Conservation (phyloP, 176 grass and related monocot genomes). For the Triticum timopheevii region DNA sequence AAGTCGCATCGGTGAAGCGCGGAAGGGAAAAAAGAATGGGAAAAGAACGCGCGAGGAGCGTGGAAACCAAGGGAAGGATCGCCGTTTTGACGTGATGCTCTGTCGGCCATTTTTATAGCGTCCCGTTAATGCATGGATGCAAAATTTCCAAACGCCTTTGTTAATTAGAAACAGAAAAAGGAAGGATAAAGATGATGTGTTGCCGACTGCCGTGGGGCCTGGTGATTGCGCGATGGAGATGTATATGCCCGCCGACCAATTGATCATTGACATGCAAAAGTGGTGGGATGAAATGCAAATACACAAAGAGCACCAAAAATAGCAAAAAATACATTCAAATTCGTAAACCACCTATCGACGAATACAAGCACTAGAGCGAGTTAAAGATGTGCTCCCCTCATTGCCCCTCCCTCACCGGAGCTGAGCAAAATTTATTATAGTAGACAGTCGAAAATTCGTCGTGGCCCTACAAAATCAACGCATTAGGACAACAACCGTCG, state of each 20-base stretch:
- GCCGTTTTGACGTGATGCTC: not conserved
- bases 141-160: not conserved
- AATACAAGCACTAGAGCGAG: no score
- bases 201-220: not conserved
- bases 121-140: not conserved
- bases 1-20: not conserved
- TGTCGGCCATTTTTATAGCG: constrained; percentile 1
- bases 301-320: not conserved
- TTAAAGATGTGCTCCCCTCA: no score
- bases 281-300: not conserved
- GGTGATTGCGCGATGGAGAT: not conserved
- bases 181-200: not conserved
- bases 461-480: no score
- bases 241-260: not conserved
- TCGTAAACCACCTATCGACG: no score
- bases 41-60: not conserved
- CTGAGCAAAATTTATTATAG: no score
- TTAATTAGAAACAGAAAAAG: not conserved
- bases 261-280: not conserved
- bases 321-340: no score
- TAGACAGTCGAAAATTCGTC: no score
- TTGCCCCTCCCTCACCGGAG: no score
- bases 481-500: no score
- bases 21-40: not conserved
- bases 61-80: not conserved